Evolutionary conservation across 208 protist species (phyloP).

Genomic region (Herpetomonas tarakana): DNA sequence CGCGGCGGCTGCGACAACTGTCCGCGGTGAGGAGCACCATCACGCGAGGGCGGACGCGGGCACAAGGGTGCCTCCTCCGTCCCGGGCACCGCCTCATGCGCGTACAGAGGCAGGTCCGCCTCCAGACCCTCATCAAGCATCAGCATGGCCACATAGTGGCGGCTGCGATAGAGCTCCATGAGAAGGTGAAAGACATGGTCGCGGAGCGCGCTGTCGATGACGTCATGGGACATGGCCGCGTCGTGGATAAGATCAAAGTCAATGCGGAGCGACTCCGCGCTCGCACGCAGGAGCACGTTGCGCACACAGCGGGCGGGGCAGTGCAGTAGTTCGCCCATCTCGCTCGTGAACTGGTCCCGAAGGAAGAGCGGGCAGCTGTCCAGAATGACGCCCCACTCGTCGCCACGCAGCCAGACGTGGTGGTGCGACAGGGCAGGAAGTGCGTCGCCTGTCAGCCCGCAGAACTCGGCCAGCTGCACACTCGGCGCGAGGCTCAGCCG

Average conservation of each 20-base stretch:
- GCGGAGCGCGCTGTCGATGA: not conserved
- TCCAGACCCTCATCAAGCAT: not conserved
- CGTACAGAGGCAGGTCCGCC: not conserved
- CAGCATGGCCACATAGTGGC: conserved; percentile 1
- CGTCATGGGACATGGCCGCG: not conserved
- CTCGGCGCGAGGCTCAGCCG: not conserved
- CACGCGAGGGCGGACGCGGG: not conserved
- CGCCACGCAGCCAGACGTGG: not conserved
- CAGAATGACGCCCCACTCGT: conserved; percentile 6
- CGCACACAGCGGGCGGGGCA: not conserved
- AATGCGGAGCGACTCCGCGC: not conserved
- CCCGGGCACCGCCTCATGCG: not conserved
- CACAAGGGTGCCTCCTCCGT: not conserved
- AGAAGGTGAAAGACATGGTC: not conserved
- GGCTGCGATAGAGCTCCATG: conserved; percentile 1
- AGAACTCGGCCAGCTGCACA: not conserved
- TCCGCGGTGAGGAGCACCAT: not conserved
- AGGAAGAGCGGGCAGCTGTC: conserved; percentile 5
- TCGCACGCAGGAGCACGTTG: conserved; percentile 5
- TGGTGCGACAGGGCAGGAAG: not conserved
- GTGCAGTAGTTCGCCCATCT: conserved; percentile 1
- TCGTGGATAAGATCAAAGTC: conserved; percentile 3
- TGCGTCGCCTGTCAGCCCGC: not conserved
- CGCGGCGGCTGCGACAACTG: not conserved
- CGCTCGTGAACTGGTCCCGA: conserved; percentile 6